Evolutionary conservation across 768 basidiomycete genomes (phyloP).

Genomic region (Phanerochaete carnosa): DNA sequence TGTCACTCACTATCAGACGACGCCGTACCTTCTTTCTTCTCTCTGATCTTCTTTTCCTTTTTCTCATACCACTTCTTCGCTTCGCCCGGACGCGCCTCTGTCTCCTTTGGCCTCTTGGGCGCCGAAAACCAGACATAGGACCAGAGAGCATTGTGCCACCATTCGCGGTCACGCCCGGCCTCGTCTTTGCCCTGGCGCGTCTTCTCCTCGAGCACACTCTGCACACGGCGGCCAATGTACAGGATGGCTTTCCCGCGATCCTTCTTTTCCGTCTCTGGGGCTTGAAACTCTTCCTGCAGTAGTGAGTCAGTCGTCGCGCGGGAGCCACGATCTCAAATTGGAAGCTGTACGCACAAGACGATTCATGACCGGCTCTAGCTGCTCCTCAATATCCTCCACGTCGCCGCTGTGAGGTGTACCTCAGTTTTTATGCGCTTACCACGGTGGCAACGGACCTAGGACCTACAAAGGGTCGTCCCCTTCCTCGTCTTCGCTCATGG

Average conservation of each 20-base stretch:
- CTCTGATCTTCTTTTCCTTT: too few relatives aligned
- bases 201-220: background rate
- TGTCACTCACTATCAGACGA: too few relatives aligned
- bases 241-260: background rate
- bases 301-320: background rate
- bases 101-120: too few relatives aligned
- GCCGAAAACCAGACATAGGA: too few relatives aligned
- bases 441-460: background rate
- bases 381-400: background rate
- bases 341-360: background rate
- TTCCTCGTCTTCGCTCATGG: background rate
- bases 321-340: background rate
- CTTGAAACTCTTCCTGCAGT: background rate
- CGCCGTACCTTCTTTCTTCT: too few relatives aligned
- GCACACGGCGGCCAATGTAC: background rate
- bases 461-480: background rate
- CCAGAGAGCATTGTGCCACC: background rate
- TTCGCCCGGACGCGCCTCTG: too few relatives aligned
- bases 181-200: background rate
- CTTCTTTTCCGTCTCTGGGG: background rate
- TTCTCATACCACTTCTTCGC: too few relatives aligned
- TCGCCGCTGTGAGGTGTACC: background rate
- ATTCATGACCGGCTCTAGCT: background rate
- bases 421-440: background rate
- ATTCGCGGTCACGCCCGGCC: background rate